A percentile compares a stretch with the other conserved stretches of the same genome.
Evolutionary conservation across 345 rosid genomes (phyloP).

Genomic region (Theobroma cacao): DNA sequence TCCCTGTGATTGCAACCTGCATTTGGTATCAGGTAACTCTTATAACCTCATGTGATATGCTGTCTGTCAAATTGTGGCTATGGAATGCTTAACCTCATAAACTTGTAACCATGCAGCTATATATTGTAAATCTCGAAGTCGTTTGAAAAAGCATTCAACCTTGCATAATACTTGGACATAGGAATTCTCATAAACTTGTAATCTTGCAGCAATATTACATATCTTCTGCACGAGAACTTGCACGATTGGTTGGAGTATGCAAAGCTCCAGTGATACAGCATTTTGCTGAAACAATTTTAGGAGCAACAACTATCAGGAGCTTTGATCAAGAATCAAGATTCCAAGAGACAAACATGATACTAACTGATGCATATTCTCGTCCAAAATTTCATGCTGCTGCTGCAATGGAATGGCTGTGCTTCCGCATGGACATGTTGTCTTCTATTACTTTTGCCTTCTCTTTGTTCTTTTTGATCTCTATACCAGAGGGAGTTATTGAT

Average conservation of each 20-base stretch:
- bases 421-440: constrained; percentile 72
- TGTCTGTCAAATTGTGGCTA: not conserved
- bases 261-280: constrained; percentile 83
- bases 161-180: not conserved
- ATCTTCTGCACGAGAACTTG: constrained; percentile 68
- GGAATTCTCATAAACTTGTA: not conserved
- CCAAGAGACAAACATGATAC: constrained; percentile 46
- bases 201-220: constrained; percentile 65
- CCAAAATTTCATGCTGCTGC: constrained; percentile 58
- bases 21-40: no score
- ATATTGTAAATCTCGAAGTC: not conserved
- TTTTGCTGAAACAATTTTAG: constrained; percentile 80
- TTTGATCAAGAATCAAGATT: constrained; percentile 71
- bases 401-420: constrained; percentile 85
- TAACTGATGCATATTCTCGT: constrained; percentile 65
- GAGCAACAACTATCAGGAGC: constrained; percentile 77
- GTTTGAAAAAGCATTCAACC: not conserved
- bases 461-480: constrained; percentile 54
- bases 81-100: not conserved
- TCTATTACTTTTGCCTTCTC: constrained; percentile 66
- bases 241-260: constrained; percentile 71
- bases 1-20: no score
- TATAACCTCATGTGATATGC: no score
- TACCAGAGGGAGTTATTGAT: constrained; percentile 60
- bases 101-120: not conserved